A percentile compares a stretch with the other conserved stretches of the same genome.
These are phyloP conservation scores for Acanthamoeba sp. DNA, from an alignment of 208 protist genomes.

Conservation along the genomic window DNA sequence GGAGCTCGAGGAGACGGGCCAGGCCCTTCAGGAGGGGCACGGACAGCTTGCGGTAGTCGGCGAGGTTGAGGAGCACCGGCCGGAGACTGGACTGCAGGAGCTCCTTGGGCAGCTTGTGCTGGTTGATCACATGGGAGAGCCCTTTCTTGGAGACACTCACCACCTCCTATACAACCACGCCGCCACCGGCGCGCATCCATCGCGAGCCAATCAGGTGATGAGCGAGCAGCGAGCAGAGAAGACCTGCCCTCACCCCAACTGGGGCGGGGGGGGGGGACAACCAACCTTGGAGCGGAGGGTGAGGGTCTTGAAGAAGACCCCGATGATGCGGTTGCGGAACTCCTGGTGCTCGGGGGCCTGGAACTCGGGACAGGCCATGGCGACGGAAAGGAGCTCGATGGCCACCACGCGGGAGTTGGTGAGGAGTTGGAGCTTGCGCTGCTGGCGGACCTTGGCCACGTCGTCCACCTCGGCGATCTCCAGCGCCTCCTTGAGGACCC, in stretches of 20 bases:
- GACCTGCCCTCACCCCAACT: not conserved
- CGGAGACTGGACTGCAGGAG: slow-evolving; percentile 89
- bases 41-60: slow-evolving; percentile 88
- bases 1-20: slow-evolving; percentile 88
- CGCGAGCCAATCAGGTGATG: too few species aligned
- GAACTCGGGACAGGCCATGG: slow-evolving; percentile 71
- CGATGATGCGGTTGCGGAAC: slow-evolving; percentile 87
- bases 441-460: slow-evolving; percentile 21
- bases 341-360: slow-evolving; percentile 69
- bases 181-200: too few species aligned
- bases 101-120: slow-evolving; percentile 86
- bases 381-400: slow-evolving; percentile 72
- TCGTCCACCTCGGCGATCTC: slow-evolving; percentile 57
- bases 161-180: too few species aligned
- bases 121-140: slow-evolving; percentile 77
- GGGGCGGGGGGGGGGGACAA: not conserved
- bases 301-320: slow-evolving; percentile 88
- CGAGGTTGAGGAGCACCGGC: slow-evolving; percentile 87
- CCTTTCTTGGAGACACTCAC: slow-evolving; percentile 81
- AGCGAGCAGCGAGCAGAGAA: too few species aligned
- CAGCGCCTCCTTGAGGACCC: slow-evolving; percentile 19
- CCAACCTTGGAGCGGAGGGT: slow-evolving; percentile 72
- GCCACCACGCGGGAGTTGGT: slow-evolving; percentile 39
- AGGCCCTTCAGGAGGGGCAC: slow-evolving; percentile 89
- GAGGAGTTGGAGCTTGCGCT: slow-evolving; percentile 38